Evolutionary conservation across 306 rosid genomes (phyloP), one percentile per base, ranked within the genome.

Genomic region (Trichosanthes truncata): DNA sequence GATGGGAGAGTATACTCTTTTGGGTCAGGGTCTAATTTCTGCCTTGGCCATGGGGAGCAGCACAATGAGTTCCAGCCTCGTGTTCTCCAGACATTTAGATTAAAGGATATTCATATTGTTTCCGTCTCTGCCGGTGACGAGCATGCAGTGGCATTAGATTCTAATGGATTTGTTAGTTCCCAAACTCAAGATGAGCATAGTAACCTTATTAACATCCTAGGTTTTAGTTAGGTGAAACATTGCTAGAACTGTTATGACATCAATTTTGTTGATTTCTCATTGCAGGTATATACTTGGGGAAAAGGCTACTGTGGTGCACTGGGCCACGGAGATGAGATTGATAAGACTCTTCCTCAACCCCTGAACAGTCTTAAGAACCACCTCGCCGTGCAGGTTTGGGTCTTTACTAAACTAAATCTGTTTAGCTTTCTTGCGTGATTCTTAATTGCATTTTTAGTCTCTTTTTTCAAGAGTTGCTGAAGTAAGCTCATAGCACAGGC

Each of bases 1-100:
- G 85, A 82, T 75, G 98, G 98, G 76, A 46, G 80, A 61, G 85
- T 89, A 76, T 92, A 90, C 92, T 89, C 98, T 76, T 92, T 91
- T n/a, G 97, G 98, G 17, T 89, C 92, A 13, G 98, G 98, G 63
- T 85, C 94, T 81, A 88, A 91, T 83, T 94, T 94, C 83, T 94
- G 97, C 86, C 98, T 94, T 49, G 98, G 98, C 84, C 98, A 92
- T 48, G 98, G 98, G 35, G 97, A 92, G 80, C 97, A 90, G 75
- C 98, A 91, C 10, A 76, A 88, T 56, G 98, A 94, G 84, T 80
- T 90, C 79, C 91, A 81, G 73, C 97, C 98, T 69, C 97, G 97
- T 10, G 82, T 81, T 14, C 86, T 94, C 59, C 98, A 91, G 80
- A 86, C 87, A 75, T 91, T 94, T 77, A 84, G 80, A 83, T 87